Percentiles rank a stretch among this genome's conserved stretches.
Evolutionary conservation across 768 basidiomycete species (phyloP).

Genomic region (Tulasnella sp.): DNA sequence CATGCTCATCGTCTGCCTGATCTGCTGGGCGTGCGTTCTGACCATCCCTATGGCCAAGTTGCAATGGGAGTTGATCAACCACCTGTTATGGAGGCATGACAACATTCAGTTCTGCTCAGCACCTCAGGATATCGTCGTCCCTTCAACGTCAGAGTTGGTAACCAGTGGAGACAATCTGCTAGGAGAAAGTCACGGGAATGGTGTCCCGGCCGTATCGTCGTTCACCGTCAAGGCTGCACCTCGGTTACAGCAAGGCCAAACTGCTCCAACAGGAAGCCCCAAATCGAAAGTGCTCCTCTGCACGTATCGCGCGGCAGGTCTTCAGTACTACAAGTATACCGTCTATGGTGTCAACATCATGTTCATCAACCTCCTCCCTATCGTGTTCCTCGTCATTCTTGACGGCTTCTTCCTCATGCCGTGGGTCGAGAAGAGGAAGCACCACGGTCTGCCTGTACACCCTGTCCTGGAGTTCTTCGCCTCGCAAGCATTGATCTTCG

Average conservation of each 20-base stretch:
- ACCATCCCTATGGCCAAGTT: constrained; percentile 98
- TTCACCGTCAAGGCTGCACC: constrained; percentile 59
- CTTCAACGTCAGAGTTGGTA: background rate
- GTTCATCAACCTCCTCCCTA: constrained; percentile 87
- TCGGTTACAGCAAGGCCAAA: constrained; percentile 76
- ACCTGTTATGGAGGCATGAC: constrained; percentile 70
- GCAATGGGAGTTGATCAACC: constrained; percentile 86
- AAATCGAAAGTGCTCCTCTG: constrained; percentile 86
- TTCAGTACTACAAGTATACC: constrained; percentile 97
- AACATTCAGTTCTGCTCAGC: constrained; percentile 89
- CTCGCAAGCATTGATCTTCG: constrained; percentile 70
- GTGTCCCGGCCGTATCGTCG: constrained; percentile 32
- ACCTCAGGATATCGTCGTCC: constrained; percentile 54
- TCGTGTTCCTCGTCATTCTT: constrained; percentile 94
- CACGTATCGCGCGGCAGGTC: constrained; percentile 83
- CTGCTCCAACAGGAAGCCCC: constrained; percentile 75
- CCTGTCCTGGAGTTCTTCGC: constrained; percentile 60
- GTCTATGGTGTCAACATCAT: constrained; percentile 97
- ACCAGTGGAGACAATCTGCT: background rate
- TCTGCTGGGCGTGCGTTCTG: constrained; percentile 93
- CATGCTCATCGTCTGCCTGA: constrained; percentile 75
- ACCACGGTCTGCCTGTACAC: constrained; percentile 49
- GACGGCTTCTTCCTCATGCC: constrained; percentile 79
- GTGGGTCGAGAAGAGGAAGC: constrained; percentile 52
- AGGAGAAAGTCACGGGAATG: constrained; percentile 1